Base-by-base conservation (phyloP, 2,329 filamentous ascomycete genomes). In the Orbilia quercus region DNA sequence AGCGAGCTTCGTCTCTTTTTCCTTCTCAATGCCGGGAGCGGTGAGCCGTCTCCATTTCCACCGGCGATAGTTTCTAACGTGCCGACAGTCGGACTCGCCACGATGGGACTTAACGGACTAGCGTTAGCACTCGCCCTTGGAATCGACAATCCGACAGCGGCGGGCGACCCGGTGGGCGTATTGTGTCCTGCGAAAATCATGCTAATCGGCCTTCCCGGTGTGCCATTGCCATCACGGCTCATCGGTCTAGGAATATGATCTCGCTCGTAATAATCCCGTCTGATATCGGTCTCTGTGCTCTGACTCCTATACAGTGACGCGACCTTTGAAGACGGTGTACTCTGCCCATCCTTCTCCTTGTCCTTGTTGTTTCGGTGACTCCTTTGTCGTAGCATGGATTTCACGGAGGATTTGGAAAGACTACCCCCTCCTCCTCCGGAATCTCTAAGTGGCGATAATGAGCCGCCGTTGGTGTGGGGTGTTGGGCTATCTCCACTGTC, bases 1-100 rank as follows among this genome's bases (percentile, higher is more conserved):
- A 98, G 82, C 23, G 93, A 97, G 81, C 93, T 97, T 79, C 94
- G 89, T 63, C 94, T 86, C 83, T 96, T 97, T 82, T 89, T 93
- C 79, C 86, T 88, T 47, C 83, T 81, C n/a, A 72, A 34, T 1
- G 67, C 53, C 2, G 67, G 67, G 16, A 64, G n/a, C 18, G 67
- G 67, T 9, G 67, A 72, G 28, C 59, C 67, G 14, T 72, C 59
- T 6, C 51, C 59, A 7, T 28, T 53, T n/a, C 25, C 34, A 28
- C 58, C 59, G 12, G 59, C 38, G 2, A 59, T 48, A n/a, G 40
- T 18, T 34, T 53, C 54, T 6, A 23, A n/a, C 16, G 58, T 38
- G 16, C 54, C 53, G 3, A 50, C 25, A 23, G 47, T 60, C 25
- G 69, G 70, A 38, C 70, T 74, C 14, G 63, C 63, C 9, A 62